Percentiles rank a stretch among this genome's conserved stretches.
Evolutionary conservation across 768 basidiomycete genomes (phyloP).

Genomic region (Trametes sanguinea): DNA sequence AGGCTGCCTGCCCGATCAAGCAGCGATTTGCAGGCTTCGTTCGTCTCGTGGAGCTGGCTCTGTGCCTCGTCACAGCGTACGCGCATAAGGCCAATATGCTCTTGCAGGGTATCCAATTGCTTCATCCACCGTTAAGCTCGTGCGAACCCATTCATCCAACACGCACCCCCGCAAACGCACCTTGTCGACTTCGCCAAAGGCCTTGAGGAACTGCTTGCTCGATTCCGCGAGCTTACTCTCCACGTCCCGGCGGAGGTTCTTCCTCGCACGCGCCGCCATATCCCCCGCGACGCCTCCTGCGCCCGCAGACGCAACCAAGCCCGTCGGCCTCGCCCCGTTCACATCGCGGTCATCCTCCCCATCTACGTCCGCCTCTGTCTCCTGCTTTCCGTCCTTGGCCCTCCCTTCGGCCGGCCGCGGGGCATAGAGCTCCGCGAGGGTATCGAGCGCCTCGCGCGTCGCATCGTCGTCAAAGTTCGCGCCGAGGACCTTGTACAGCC

Average conservation of each 20-base stretch:
- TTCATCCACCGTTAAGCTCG: conserved; percentile 33
- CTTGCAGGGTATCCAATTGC: conserved; percentile 83
- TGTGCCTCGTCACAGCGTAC: conserved; percentile 82
- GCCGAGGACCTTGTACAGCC: conserved; percentile 89
- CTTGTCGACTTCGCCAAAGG: conserved; percentile 87
- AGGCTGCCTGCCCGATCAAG: conserved; percentile 83
- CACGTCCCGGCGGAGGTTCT: conserved; percentile 80
- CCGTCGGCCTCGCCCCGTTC: conserved; percentile 17
- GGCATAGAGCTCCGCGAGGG: conserved; percentile 79
- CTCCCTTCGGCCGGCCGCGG: conserved; percentile 29
- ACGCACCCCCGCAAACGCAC: conserved; percentile 48
- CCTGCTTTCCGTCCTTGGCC: conserved; percentile 37
- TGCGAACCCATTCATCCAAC: too few species aligned
- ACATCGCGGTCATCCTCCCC: conserved; percentile 35
- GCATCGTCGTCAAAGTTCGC: conserved; percentile 77
- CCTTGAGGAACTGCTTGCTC: conserved; percentile 78
- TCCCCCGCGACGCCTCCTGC: conserved; percentile 54
- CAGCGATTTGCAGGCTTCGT: conserved; percentile 73
- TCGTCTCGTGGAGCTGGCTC: conserved; percentile 69
- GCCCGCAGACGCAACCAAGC: conserved; percentile 25
- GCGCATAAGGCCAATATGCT: conserved; percentile 80
- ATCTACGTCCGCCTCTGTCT: conserved; percentile 36
- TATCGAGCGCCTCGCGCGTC: conserved; percentile 78
- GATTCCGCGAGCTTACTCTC: conserved; percentile 82
- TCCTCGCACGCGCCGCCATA: conserved; percentile 72